Percentiles rank a stretch among this genome's conserved stretches.
Conservation (phyloP, 2,329 filamentous ascomycete species). For the Neurospora sp. region DNA sequence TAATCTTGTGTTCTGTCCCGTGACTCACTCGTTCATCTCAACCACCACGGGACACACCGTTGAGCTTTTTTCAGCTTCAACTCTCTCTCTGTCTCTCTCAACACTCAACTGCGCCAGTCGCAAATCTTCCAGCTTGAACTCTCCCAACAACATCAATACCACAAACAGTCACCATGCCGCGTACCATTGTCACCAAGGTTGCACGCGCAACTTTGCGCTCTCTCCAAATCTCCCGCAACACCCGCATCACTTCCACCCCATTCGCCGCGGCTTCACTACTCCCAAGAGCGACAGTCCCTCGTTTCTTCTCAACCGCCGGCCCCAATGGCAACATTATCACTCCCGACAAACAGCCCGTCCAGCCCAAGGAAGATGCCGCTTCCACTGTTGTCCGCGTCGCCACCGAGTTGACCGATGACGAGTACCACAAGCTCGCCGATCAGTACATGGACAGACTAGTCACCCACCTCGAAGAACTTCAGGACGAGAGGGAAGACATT, state of each 20-base stretch:
- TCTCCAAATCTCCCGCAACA: conserved; percentile 19
- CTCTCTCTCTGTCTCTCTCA: neutral
- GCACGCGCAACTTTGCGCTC: conserved; percentile 28
- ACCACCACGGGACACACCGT: neutral
- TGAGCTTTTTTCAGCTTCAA: neutral
- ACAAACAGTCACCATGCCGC: conserved; percentile 20
- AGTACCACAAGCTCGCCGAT: conserved; percentile 74
- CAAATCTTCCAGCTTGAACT: neutral
- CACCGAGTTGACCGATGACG: conserved; percentile 54
- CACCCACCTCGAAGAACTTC: conserved; percentile 57
- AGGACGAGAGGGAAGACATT: conserved; percentile 64
- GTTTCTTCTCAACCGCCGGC: conserved; percentile 23
- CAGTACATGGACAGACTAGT: conserved; percentile 55
- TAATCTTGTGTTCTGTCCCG: neutral
- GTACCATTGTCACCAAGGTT: conserved; percentile 25
- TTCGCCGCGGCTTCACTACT: neutral
- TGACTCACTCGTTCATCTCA: neutral
- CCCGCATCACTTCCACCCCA: conserved; percentile 17
- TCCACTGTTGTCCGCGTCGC: conserved; percentile 32
- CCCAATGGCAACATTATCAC: conserved; percentile 40
- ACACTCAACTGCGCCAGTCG: neutral
- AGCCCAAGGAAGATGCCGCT: conserved; percentile 25
- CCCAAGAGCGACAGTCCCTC: neutral
- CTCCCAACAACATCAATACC: neutral
- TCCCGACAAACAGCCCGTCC: conserved; percentile 42